Percentiles rank a stretch among this genome's conserved stretches.
phyloP scores from a whole-genome alignment of 2,329 filamentous ascomycete genomes.

The Calycina herbarum region DNA sequence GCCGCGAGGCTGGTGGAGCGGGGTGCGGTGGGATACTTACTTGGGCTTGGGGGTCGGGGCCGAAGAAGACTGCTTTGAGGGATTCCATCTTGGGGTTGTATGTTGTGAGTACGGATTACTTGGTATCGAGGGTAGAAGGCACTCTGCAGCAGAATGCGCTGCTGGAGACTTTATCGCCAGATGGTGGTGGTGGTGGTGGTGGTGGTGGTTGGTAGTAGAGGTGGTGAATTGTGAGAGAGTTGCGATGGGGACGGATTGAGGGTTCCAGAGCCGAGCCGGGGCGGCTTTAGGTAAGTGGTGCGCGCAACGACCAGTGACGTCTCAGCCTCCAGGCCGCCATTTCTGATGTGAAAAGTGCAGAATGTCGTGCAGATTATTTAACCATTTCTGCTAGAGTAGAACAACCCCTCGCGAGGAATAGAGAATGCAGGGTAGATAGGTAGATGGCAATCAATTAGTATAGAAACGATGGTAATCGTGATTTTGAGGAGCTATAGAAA shows the following conservation, averaged over 20 bases:
- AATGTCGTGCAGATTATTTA: background rate
- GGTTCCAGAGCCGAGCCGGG: background rate
- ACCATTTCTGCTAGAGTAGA: background rate
- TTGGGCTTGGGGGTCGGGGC: conserved; percentile 90
- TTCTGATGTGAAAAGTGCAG: background rate
- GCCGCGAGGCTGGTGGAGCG: conserved; percentile 12
- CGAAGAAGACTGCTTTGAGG: conserved; percentile 81
- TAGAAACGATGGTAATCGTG: background rate
- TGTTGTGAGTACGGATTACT: background rate
- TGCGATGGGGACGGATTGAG: conserved; percentile 2
- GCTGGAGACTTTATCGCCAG: conserved; percentile 6
- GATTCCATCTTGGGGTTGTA: conserved; percentile 68
- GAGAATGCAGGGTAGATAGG: background rate
- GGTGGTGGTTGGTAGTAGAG: background rate
- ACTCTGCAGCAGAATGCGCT: conserved; percentile 15
- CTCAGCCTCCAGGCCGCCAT: background rate
- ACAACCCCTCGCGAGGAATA: background rate
- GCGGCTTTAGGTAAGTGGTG: background rate
- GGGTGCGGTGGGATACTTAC: conserved; percentile 49
- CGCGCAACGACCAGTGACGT: conserved; percentile 9
- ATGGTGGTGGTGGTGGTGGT: background rate
- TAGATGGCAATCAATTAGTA: background rate
- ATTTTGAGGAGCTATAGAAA: background rate
- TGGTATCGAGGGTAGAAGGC: conserved; percentile 14
- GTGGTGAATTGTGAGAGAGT: background rate